These are phyloP conservation scores for Pouteria campechiana DNA, from an alignment of 179 eudicot genomes.

Conservation along the genomic window DNA sequence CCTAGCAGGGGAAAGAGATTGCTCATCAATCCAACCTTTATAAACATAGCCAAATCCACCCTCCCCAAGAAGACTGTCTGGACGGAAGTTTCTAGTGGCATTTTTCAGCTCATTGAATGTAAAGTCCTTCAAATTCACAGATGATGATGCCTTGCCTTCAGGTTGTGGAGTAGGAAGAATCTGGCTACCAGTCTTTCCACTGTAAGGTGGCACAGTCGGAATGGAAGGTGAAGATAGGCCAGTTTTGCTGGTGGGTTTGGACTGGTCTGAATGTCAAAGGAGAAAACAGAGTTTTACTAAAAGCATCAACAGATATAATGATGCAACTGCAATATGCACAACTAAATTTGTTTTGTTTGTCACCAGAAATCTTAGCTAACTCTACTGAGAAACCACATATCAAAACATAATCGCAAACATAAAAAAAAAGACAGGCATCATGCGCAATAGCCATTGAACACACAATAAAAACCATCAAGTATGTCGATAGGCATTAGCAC, in stretches of 20 bases:
- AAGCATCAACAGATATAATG: no score
- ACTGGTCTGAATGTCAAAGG: no score
- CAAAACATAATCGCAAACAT: no score
- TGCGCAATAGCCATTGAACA: no score
- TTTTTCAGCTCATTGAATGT: slow-evolving; percentile 55
- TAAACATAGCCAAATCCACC: slow-evolving; percentile 92
- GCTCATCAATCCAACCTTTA: slow-evolving; percentile 91
- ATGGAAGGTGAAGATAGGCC: slow-evolving; percentile 32
- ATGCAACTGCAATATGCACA: no score
- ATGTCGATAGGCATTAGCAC: no score
- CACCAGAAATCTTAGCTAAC: no score
- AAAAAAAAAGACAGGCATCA: no score
- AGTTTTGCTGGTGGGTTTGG: slow-evolving; percentile 29
- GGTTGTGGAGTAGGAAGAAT: slow-evolving; percentile 64
- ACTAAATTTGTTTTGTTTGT: no score
- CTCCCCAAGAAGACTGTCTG: slow-evolving; percentile 88
- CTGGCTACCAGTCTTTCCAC: slow-evolving; percentile 26
- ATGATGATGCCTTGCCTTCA: slow-evolving; percentile 65
- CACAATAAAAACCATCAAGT: no score
- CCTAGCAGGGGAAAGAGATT: slow-evolving; percentile 51
- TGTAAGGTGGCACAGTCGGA: slow-evolving; percentile 22
- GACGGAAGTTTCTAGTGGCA: slow-evolving; percentile 70
- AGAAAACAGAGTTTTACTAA: no score
- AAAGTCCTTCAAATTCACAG: slow-evolving; percentile 52
- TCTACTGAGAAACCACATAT: no score